Evolutionary conservation across 2,329 filamentous ascomycete genomes (phyloP).

Genomic region (Pseudohalonectria lignicola): DNA sequence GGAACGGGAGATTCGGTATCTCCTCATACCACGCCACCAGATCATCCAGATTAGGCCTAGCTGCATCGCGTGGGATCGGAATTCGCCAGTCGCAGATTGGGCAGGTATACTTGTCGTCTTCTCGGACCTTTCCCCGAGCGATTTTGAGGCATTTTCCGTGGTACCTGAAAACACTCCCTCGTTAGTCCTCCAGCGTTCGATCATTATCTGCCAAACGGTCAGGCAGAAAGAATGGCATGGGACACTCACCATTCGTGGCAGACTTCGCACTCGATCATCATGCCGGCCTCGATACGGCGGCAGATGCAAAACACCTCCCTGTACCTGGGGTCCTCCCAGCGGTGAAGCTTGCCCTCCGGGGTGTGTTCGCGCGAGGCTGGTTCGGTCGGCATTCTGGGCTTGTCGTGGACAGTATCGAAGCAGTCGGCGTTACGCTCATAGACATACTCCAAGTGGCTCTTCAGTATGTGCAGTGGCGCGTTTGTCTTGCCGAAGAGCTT

Average conservation of each 20-base stretch:
- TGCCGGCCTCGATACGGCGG: conserved; percentile 81
- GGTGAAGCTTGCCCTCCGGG: conserved; percentile 35
- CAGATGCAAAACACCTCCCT: conserved; percentile 95
- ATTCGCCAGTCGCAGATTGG: conserved; percentile 97
- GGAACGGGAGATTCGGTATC: conserved; percentile 72
- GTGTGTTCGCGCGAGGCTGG: conserved; percentile 76
- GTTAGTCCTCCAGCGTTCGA: no score
- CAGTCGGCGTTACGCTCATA: conserved; percentile 81
- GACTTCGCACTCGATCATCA: conserved; percentile 99
- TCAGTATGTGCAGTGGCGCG: conserved; percentile 89
- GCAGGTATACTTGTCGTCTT: conserved; percentile 96
- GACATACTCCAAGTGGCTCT: conserved; percentile 89
- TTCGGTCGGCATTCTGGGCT: conserved; percentile 81
- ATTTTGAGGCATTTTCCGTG: conserved; percentile 98
- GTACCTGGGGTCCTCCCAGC: conserved; percentile 50
- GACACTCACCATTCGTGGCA: conserved; percentile 85
- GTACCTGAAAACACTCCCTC: conserved; percentile 48
- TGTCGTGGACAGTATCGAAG: conserved; percentile 77
- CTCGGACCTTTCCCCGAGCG: conserved; percentile 92
- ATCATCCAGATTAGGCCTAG: conserved; percentile 89
- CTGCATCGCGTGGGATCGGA: conserved; percentile 92
- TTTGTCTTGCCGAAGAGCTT: conserved; percentile 98
- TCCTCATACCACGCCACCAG: conserved; percentile 76
- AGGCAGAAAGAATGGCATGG: background rate
- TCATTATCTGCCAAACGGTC: no score